Evolutionary conservation across 306 rosid genomes (phyloP).

Genomic region (Vigna hirtella): DNA sequence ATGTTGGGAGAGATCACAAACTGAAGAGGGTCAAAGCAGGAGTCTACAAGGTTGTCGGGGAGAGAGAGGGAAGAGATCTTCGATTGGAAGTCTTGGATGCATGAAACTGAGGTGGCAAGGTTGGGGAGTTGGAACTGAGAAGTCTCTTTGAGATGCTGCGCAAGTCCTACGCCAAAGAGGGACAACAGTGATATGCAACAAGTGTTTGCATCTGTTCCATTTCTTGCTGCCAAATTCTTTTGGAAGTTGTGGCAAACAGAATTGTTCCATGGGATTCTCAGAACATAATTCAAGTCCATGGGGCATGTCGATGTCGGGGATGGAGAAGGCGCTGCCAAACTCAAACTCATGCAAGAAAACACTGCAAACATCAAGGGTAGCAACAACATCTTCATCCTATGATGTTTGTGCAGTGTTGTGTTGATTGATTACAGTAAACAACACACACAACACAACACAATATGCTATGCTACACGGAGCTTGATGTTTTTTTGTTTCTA

Average conservation of each 20-base stretch:
- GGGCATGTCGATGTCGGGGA: slow-evolving; percentile 58
- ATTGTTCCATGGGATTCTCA: slow-evolving; percentile 71
- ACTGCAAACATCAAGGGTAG: slow-evolving; percentile 39
- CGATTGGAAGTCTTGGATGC: slow-evolving; percentile 71
- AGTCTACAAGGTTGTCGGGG: slow-evolving; percentile 43
- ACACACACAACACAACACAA: background rate
- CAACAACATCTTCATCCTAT: slow-evolving; percentile 33
- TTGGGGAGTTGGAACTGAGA: slow-evolving; percentile 70
- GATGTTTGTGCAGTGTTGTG: slow-evolving; percentile 8
- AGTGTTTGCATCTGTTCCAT: slow-evolving; percentile 9
- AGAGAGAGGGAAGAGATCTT: slow-evolving; percentile 60
- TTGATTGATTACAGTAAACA: background rate
- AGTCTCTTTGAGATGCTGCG: slow-evolving; percentile 74
- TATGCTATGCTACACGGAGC: background rate
- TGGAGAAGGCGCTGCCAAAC: slow-evolving; percentile 46
- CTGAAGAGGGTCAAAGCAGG: slow-evolving; percentile 69
- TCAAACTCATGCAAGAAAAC: slow-evolving; percentile 25
- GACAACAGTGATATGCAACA: slow-evolving; percentile 75
- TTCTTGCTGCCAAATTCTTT: background rate
- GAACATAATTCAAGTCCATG: slow-evolving; percentile 72
- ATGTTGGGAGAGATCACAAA: slow-evolving; percentile 61
- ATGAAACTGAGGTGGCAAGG: slow-evolving; percentile 60
- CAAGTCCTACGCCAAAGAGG: slow-evolving; percentile 61
- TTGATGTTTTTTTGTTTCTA: slow-evolving; percentile 17
- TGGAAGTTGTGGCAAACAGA: slow-evolving; percentile 60